Percentiles rank a stretch among this genome's conserved stretches.
Evolutionary conservation across 1,284 basidiomycete species (phyloP).

Genomic region (Ceratobasidium sp.): DNA sequence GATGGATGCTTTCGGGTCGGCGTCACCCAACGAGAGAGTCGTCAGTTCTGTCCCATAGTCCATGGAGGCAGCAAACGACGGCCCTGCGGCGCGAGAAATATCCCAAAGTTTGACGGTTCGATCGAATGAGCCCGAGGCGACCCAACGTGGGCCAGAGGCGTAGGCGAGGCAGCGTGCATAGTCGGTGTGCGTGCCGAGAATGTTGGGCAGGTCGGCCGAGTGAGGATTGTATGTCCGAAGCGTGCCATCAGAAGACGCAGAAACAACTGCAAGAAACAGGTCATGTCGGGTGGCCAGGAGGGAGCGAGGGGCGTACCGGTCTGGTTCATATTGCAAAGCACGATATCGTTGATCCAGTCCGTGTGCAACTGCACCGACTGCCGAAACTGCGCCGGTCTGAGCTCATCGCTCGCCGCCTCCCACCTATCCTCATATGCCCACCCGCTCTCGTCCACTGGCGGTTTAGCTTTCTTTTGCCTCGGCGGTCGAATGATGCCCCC

Average conservation of each 20-base stretch:
- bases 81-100: constrained; percentile 57
- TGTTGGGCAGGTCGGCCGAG: constrained; percentile 58
- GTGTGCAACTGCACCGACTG: constrained; percentile 86
- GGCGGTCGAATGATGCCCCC: constrained; percentile 55
- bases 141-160: constrained; percentile 80
- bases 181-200: constrained; percentile 88
- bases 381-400: constrained; percentile 63
- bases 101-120: constrained; percentile 95
- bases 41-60: constrained; percentile 51
- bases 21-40: constrained; percentile 50
- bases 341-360: constrained; percentile 96
- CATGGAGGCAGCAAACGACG: constrained; percentile 40
- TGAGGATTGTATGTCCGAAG: constrained; percentile 95
- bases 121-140: constrained; percentile 96
- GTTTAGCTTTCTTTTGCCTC: constrained; percentile 5
- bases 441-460: constrained; percentile 51
- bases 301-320: constrained; percentile 62
- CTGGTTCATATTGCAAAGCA: constrained; percentile 91
- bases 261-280: constrained; percentile 65
- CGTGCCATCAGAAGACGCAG: constrained; percentile 95
- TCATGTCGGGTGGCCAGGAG: neutral
- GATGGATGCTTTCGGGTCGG: constrained; percentile 74
- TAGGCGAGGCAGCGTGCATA: constrained; percentile 88
- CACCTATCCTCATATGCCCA: constrained; percentile 73
- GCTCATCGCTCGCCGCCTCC: constrained; percentile 66